phyloP scores from a whole-genome alignment of 345 rosid species.

The Bretschneidera sinensis region DNA sequence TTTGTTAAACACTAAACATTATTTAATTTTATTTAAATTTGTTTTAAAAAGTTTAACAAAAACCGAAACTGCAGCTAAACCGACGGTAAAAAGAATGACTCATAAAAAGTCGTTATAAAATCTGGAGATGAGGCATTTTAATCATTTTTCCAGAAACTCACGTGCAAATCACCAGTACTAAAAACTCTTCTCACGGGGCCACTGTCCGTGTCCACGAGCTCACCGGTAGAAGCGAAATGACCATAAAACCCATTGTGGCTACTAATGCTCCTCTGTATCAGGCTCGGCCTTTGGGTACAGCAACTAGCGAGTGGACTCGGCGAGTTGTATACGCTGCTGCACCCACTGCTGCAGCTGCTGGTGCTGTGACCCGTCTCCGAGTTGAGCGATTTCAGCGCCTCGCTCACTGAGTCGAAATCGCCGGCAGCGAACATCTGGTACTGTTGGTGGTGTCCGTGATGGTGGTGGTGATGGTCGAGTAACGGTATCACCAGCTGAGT shows the following conservation, averaged over 20 bases:
- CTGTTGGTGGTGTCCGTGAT: background rate
- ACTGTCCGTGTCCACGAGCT: constrained; percentile 34
- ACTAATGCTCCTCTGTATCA: constrained; percentile 62
- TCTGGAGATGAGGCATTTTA: background rate
- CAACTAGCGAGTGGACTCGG: constrained; percentile 50
- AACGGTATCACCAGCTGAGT: constrained; percentile 15
- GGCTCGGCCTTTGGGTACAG: constrained; percentile 32
- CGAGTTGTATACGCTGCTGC: constrained; percentile 56
- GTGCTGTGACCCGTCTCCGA: constrained; percentile 19
- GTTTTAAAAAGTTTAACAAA: too few species aligned
- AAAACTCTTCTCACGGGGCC: constrained; percentile 69
- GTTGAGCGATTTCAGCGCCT: constrained; percentile 23
- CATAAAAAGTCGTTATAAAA: too few species aligned
- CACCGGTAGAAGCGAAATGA: constrained; percentile 30
- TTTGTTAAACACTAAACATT: too few species aligned
- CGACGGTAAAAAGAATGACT: too few species aligned
- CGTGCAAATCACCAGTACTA: constrained; percentile 82
- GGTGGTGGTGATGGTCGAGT: background rate
- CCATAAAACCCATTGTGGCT: constrained; percentile 45
- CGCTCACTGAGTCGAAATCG: constrained; percentile 19
- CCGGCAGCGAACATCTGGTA: constrained; percentile 19
- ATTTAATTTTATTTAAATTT: too few species aligned
- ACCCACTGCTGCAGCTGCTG: constrained; percentile 34
- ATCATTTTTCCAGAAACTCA: constrained; percentile 17
- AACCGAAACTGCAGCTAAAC: too few species aligned